Base-by-base conservation (phyloP, 257 asterid species). In the Leonotis leonurus region DNA sequence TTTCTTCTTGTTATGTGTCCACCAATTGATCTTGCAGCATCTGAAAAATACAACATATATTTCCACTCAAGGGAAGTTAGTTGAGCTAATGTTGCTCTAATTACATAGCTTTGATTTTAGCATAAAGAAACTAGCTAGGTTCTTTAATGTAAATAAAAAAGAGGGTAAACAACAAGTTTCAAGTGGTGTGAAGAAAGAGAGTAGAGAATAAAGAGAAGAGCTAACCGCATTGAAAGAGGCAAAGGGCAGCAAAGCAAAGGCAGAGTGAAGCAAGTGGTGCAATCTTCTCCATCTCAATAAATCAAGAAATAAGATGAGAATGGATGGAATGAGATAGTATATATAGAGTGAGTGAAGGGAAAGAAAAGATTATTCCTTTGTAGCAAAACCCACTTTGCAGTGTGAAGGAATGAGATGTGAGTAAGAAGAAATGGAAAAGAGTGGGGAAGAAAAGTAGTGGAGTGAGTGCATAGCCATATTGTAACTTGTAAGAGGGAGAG, bases 361-460 rank as follows among this genome's bases (percentile, higher is more conserved):
- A 54, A 17, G 43, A 54, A 39, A 76, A 73, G 72, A 54, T 44
- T 78, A 88, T 82, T 77, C 91, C 75, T 72, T 64, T 64, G 77
- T 44, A 60, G 62, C 46, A 68, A 56, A 29, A n/a, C n/a, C 63
- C 68, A 80, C 75, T 72, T 72, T 77, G 71, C 59, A 64, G 22
- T 67, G 72, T 21, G 40, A 7, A 8, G 9, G 12, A 11, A 2
- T 4, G 70, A 78, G 62, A 78, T 78, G 88, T 80, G 85, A 59
- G 16, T 33, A 26, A 41, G 81, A 83, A 83, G 92, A 78, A 81
- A 81, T 67, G 83, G n/a, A 58, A 71, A 74, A 65, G 70, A 27
- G 62, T 49, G 57, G 26, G 5, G 44, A 56, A 24, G 5, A 49
- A 70, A 53, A 75, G 74, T 55, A 26, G 76, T 27, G 56, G 37